phyloP scores from a whole-genome alignment of 2,329 filamentous ascomycete species.

The Aspergillus chevalieri region DNA sequence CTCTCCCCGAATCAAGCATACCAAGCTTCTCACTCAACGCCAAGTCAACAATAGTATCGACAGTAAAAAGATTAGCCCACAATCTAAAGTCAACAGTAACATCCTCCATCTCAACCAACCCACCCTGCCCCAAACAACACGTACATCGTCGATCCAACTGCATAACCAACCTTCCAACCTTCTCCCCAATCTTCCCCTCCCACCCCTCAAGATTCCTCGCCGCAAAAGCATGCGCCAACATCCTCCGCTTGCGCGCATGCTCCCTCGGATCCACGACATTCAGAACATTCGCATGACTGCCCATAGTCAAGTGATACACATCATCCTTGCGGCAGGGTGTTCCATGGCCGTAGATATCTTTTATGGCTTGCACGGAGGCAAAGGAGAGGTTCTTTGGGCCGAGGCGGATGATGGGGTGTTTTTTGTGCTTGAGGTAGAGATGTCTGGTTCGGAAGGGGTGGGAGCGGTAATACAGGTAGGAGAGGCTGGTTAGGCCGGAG shows the following conservation, averaged over 20 bases:
- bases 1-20: conserved; percentile 45
- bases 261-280: conserved; percentile 35
- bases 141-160: conserved; percentile 41
- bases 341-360: conserved; percentile 36
- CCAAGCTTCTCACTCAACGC: conserved; percentile 44
- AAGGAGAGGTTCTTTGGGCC: conserved; percentile 20
- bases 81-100: conserved; percentile 44
- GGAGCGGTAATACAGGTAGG: conserved; percentile 38
- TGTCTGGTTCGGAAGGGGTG: conserved; percentile 35
- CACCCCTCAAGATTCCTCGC: conserved; percentile 36
- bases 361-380: conserved; percentile 12
- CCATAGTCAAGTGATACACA: conserved; percentile 23
- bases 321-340: conserved; percentile 31
- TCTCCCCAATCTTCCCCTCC: conserved; percentile 46
- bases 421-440: conserved; percentile 39
- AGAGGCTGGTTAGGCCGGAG: conserved; percentile 40
- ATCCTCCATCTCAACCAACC: conserved; percentile 25
- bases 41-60: conserved; percentile 51
- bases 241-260: conserved; percentile 35
- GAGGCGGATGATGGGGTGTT: conserved; percentile 36
- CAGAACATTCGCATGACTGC: conserved; percentile 29
- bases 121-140: conserved; percentile 18
- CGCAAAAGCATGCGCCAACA: conserved; percentile 34
- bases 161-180: conserved; percentile 37
- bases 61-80: conserved; percentile 49